Conservation (phyloP, 176 grass and related monocot genomes). For the Urochloa ruziziensis region DNA sequence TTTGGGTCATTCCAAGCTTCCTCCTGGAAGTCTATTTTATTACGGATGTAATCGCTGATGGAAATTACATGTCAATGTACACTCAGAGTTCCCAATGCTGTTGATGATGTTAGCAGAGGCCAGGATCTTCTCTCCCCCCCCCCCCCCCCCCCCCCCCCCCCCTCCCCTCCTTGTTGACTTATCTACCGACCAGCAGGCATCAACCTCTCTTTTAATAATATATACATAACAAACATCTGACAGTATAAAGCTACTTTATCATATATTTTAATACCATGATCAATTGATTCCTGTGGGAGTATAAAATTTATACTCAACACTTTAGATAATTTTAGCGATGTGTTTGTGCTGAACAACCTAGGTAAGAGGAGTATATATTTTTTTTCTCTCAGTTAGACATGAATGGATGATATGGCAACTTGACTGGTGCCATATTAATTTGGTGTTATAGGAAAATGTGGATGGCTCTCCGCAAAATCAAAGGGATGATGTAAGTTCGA, state of each 20-base stretch:
- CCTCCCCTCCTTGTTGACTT: slow-evolving; percentile 15
- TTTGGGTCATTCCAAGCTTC: slow-evolving; percentile 62
- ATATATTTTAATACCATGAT: neutral
- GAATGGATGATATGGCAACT: neutral
- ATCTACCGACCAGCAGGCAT: neutral
- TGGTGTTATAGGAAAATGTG: slow-evolving; percentile 54
- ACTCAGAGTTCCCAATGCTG: slow-evolving; percentile 73
- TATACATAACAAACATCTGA: neutral
- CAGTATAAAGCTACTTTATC: neutral
- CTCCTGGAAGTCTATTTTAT: slow-evolving; percentile 29
- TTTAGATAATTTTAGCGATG: neutral
- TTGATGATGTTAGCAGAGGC: slow-evolving; percentile 40
- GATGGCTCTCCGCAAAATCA: slow-evolving; percentile 85
- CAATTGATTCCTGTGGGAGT: neutral
- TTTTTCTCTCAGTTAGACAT: neutral
- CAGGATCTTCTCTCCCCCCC: no score
- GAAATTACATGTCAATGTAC: slow-evolving; percentile 78
- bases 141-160: no score
- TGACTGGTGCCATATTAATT: slow-evolving; percentile 20
- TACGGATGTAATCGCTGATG: slow-evolving; percentile 26
- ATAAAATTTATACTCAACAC: neutral
- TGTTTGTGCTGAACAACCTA: slow-evolving; percentile 7
- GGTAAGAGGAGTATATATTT: neutral
- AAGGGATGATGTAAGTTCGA: slow-evolving; percentile 90
- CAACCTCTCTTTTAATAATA: no score